Base-by-base conservation (phyloP, 2,329 filamentous ascomycete genomes). In the Aspergillus latus region DNA sequence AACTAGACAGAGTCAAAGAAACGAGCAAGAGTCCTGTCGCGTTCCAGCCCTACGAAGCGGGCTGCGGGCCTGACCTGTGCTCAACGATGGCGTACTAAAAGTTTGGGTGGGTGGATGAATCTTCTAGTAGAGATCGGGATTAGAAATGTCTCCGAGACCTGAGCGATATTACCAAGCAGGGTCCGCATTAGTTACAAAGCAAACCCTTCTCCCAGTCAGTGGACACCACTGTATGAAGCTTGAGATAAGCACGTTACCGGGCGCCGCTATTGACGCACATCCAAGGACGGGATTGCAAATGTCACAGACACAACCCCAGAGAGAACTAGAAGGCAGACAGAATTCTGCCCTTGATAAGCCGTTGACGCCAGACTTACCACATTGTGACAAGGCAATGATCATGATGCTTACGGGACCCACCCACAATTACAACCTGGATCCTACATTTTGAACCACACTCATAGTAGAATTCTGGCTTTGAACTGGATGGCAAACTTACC, bases 331-430 rank as follows among this genome's bases (percentile, higher is more conserved):
- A 34, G 30, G 30, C 30, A 34, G 34, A 11, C 34, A 21, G 9
- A 37, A 5, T 37, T 37, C 34, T 21, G 39, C 7, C 13, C 5
- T 6, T 45, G 21, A 46, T 16, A 44, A 44, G 8, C 21, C 3
- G 37, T 21, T 52, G 49, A 52, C 49, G 49, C 30, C 42, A 45
- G 40, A 28, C 11, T 52, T 45, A 52, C 30, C 49, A 52, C 49
- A 52, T 45, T 40, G 42, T 52, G 49, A 52, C 36, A 29, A 16
- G 37, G 34, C 34, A 36, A 5, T 21, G 9, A 11, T 48, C 30
- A 48, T 34, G 44, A 47, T 47, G 28, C 28, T 47, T 34, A 36
- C 44, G 11, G 9, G 37, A 32, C 28, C 47, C 48, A 47, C 44
- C 29, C 44, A 47, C 28, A 47, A 21, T 21, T 28, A 40, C 37